Conservation (phyloP, 495 filamentous ascomycete genomes). For the Neurospora africana region DNA sequence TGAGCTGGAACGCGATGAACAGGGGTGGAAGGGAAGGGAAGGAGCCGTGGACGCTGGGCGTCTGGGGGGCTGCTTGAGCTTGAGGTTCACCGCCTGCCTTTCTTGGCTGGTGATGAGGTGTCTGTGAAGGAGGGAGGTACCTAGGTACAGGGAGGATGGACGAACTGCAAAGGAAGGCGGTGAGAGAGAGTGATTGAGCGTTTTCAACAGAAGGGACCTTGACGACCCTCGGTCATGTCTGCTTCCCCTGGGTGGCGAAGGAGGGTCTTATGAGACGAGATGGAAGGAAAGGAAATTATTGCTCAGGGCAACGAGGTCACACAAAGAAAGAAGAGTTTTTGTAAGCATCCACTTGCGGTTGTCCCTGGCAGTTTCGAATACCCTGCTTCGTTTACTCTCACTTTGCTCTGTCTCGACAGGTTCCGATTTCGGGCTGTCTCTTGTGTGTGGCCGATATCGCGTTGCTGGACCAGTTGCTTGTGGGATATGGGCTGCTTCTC, state of each 20-base stretch:
- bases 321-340: neutral
- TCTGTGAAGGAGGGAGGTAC: too few species aligned
- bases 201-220: neutral
- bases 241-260: neutral
- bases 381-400: neutral
- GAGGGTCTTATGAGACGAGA: neutral
- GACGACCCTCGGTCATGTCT: neutral
- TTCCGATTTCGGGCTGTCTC: neutral
- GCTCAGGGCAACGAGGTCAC: neutral
- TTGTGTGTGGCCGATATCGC: neutral
- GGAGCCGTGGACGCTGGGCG: slow-evolving; percentile 66
- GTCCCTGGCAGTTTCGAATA: neutral
- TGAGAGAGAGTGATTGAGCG: neutral
- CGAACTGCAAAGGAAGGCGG: neutral
- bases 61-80: slow-evolving; percentile 47
- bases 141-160: neutral
- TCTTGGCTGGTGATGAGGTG: neutral
- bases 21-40: slow-evolving; percentile 37
- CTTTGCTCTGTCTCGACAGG: neutral
- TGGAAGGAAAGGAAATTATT: neutral
- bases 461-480: neutral
- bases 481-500: neutral
- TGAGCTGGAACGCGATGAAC: slow-evolving; percentile 46
- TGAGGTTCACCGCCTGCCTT: neutral
- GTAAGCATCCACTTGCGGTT: neutral